Conservation (phyloP, 1,284 basidiomycete genomes). For the Ceraceosorus guamensis region DNA sequence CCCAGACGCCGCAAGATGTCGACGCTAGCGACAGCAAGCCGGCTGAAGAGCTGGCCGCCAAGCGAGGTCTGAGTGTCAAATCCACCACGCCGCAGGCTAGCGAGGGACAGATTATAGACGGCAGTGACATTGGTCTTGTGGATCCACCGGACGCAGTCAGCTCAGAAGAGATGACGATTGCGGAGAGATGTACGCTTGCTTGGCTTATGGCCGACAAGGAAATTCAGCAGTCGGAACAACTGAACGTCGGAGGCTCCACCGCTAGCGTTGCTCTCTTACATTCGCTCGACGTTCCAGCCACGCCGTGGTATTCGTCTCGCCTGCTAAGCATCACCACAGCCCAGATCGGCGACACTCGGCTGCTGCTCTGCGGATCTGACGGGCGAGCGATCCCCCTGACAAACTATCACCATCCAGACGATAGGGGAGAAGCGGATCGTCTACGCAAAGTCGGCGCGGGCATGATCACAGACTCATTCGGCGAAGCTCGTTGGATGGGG, state of each 20-base stretch:
- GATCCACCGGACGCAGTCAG: slow-evolving; percentile 25
- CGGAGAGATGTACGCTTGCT: slow-evolving; percentile 42
- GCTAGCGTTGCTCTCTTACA: slow-evolving; percentile 83
- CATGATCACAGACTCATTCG: slow-evolving; percentile 86
- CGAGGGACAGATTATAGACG: too few species aligned
- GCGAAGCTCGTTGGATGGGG: slow-evolving; percentile 94
- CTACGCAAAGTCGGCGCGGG: slow-evolving; percentile 80
- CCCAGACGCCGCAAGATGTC: neutral
- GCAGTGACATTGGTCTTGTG: slow-evolving; percentile 16
- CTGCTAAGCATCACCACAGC: slow-evolving; percentile 62
- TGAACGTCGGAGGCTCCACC: slow-evolving; percentile 63
- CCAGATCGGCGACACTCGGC: slow-evolving; percentile 77
- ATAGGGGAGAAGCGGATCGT: slow-evolving; percentile 72
- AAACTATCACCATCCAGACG: slow-evolving; percentile 73
- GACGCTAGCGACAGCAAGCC: neutral
- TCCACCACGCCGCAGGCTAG: too few species aligned
- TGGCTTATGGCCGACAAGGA: slow-evolving; percentile 42
- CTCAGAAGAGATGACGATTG: slow-evolving; percentile 29
- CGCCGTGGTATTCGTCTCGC: slow-evolving; percentile 47
- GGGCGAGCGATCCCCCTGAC: slow-evolving; percentile 67
- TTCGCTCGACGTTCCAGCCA: slow-evolving; percentile 64
- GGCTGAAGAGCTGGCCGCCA: too few species aligned
- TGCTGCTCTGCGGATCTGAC: slow-evolving; percentile 67
- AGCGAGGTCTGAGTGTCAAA: too few species aligned
- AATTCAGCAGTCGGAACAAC: slow-evolving; percentile 28